Base-by-base conservation (phyloP, 2,329 filamentous ascomycete genomes). In the Epichloe coenophiala region DNA sequence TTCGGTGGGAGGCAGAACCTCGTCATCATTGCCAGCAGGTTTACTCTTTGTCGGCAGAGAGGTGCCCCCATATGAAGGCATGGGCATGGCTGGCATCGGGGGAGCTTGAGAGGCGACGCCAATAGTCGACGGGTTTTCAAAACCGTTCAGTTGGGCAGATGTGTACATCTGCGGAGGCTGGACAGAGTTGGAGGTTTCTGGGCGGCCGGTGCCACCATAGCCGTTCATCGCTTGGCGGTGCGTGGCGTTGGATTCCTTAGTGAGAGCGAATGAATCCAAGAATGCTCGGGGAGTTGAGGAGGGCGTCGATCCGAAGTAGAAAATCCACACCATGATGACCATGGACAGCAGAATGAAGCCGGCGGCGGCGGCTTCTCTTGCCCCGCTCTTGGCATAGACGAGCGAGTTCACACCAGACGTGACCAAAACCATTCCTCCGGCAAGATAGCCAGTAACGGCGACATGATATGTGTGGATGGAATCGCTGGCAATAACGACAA, bases 131-230 rank as follows among this genome's bases (percentile, higher is more conserved):
- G 90, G 90, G 52, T 93, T 97, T 70, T 98, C 93, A 63, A 98
- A 95, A 48, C 93, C 93, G 63, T 87, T 95, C 47, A 97, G 78
- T 66, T 96, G 90, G 13, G 88, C 87, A 1, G 90, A 95, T 0
- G 91, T 96, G 73, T 97, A 97, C 89, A 97, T 95, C 65, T 96
- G 91, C 1, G 91, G 93, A 7, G 87, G 84, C 57, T 82, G 77
- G 21, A 79, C 75, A 15, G 86, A 89, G 52, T 84, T 81, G 35
- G 86, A 89, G 1, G 88, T 95, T 63, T 95, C 88, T 31, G 89
- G 89, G 37, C 88, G 86, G 56, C 78, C 77, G 48, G 73, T 77
- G 58, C 80, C 83, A 59, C 87, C 89, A 55, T 77, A 83, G 60
- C 80, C 83, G 50, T 81, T 84, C 80, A 93, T 80, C 68, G 84